phyloP scores from a whole-genome alignment of 768 basidiomycete species.

The Tulasnella sp. region DNA sequence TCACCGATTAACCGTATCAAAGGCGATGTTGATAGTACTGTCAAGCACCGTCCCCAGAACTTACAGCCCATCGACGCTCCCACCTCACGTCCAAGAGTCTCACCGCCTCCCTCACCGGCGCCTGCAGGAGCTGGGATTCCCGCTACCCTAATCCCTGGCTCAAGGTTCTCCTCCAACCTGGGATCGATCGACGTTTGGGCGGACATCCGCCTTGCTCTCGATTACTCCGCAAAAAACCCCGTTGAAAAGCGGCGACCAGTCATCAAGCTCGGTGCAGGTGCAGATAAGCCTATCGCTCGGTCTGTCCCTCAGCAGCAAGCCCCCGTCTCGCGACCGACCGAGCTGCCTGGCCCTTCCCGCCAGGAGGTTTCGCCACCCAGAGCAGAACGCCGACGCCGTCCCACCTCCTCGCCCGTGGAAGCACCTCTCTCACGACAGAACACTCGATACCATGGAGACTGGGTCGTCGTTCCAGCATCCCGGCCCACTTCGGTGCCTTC shows the following conservation, averaged over 20 bases:
- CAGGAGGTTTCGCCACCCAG: not conserved
- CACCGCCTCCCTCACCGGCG: not conserved
- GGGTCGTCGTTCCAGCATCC: not conserved
- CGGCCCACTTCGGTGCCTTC: not conserved
- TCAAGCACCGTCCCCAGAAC: not conserved
- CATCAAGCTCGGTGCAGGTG: not conserved
- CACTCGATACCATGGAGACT: not conserved
- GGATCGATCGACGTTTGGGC: not conserved
- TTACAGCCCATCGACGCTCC: not conserved
- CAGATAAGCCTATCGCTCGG: not conserved
- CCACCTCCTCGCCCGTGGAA: not conserved
- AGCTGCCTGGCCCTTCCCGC: not conserved
- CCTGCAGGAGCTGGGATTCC: not conserved
- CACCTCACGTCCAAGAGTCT: not conserved
- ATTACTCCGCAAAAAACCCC: not conserved
- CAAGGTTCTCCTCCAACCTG: not conserved
- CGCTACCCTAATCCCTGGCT: not conserved
- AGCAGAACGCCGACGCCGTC: not conserved
- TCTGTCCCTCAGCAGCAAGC: not conserved
- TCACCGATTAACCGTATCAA: not conserved
- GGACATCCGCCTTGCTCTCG: not conserved
- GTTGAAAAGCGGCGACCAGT: not conserved
- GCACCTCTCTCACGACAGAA: not conserved
- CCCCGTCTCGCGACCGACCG: not conserved
- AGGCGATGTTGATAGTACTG: not conserved